These are phyloP conservation scores for Vitis riparia DNA, from an alignment of 164 flowering plant genomes.

Conservation along the genomic window DNA sequence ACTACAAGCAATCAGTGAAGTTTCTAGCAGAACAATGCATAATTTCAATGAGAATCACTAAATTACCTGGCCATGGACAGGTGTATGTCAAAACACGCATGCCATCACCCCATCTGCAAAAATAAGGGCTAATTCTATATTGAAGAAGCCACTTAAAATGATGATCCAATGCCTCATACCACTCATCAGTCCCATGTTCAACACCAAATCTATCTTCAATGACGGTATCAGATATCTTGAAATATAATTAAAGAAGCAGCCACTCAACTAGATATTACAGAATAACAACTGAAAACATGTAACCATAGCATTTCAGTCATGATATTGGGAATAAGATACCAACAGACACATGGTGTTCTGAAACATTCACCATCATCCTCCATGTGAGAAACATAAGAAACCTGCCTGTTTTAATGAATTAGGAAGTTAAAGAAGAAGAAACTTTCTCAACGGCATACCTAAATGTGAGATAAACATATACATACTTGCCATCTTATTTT, in stretches of 20 bases:
- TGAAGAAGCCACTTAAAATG: slow-evolving; percentile 98
- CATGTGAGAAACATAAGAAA: no score
- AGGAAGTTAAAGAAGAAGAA: no score
- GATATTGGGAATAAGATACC: no score
- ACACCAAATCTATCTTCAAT: slow-evolving; percentile 97
- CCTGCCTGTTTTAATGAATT: no score
- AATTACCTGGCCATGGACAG: slow-evolving; percentile 93
- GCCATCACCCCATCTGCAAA: slow-evolving; percentile 92
- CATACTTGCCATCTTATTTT: no score
- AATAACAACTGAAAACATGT: neutral
- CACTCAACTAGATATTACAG: neutral
- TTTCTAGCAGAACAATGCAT: neutral
- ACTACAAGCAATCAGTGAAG: neutral
- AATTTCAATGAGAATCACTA: neutral
- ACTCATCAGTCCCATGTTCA: slow-evolving; percentile 79
- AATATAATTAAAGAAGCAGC: slow-evolving; percentile 24
- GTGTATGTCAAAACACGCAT: slow-evolving; percentile 97
- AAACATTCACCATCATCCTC: no score
- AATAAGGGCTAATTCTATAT: slow-evolving; percentile 87
- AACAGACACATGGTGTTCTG: no score
- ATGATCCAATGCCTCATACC: slow-evolving; percentile 80
- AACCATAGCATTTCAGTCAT: no score
- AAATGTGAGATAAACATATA: no score
- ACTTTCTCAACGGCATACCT: no score
- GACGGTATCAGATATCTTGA: slow-evolving; percentile 92